phyloP scores from a whole-genome alignment of 2,329 filamentous ascomycete genomes.

The Curvularia lunata region DNA sequence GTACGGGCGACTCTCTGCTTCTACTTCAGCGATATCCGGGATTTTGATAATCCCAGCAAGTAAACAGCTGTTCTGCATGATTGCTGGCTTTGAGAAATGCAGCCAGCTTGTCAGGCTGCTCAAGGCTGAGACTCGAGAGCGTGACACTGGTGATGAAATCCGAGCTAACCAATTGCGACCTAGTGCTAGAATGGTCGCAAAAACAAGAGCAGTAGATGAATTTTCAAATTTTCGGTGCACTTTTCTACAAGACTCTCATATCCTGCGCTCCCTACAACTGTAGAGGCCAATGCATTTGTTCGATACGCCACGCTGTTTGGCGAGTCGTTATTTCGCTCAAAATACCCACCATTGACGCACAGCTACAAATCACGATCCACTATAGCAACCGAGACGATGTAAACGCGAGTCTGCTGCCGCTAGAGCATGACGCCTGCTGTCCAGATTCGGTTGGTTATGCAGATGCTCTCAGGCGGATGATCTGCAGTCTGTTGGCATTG shows the following conservation, averaged over 20 bases:
- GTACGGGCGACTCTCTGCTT: background rate
- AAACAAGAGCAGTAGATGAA: background rate
- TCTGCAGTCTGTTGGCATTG: background rate
- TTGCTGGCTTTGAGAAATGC: background rate
- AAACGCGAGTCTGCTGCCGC: background rate
- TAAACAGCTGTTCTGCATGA: background rate
- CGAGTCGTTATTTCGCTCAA: background rate
- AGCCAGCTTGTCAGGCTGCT: background rate
- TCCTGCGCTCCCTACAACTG: background rate
- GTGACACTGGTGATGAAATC: too few species aligned
- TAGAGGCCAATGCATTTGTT: background rate
- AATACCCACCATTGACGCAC: background rate
- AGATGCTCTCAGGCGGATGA: too few species aligned
- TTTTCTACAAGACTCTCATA: background rate
- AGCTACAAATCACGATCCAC: background rate
- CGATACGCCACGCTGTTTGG: background rate
- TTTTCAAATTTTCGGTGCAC: conserved; percentile 1
- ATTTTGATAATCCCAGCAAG: background rate
- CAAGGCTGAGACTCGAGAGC: background rate
- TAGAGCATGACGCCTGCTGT: background rate
- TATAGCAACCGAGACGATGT: background rate
- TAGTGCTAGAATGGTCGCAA: background rate
- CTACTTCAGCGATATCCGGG: background rate
- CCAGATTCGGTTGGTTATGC: background rate
- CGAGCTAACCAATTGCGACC: background rate